phyloP scores from a whole-genome alignment of 176 grass and related monocot genomes.

The Oryza meridionalis region DNA sequence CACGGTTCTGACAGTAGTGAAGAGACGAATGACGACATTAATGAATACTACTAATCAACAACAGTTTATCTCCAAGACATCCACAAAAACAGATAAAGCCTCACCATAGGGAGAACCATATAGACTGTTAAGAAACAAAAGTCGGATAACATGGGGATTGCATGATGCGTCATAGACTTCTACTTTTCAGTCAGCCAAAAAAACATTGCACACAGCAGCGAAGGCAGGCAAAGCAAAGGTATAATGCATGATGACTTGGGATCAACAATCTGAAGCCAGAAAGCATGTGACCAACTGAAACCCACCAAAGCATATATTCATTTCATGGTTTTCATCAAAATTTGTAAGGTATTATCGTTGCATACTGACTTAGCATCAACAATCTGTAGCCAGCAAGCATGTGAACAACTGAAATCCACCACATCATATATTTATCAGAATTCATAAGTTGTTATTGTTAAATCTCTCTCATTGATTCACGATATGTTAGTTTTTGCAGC shows the following conservation, averaged over 20 bases:
- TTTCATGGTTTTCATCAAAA: too few relatives aligned
- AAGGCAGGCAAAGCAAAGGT: neutral
- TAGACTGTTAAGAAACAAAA: neutral
- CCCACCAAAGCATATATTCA: too few relatives aligned
- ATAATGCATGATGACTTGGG: neutral
- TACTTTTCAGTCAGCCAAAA: neutral
- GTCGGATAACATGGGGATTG: neutral
- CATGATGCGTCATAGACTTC: neutral
- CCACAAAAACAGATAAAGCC: neutral
- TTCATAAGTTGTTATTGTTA: neutral
- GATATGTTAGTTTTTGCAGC: neutral
- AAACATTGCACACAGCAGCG: neutral
- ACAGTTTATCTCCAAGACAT: neutral
- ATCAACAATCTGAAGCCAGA: too few relatives aligned
- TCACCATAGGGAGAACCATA: neutral
- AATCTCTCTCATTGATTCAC: neutral
- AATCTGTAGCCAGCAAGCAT: neutral
- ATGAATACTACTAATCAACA: neutral
- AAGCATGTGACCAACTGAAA: too few relatives aligned
- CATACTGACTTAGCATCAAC: conserved; percentile 14
- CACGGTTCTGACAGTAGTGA: too few relatives aligned
- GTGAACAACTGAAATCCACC: neutral
- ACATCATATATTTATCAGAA: neutral
- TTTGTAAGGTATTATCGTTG: too few relatives aligned
- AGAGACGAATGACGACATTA: neutral